Evolutionary conservation across 2,329 filamentous ascomycete species (phyloP), one percentile per base, ranked within the genome.

Genomic region (Aspergillus oerlinghausenensis): DNA sequence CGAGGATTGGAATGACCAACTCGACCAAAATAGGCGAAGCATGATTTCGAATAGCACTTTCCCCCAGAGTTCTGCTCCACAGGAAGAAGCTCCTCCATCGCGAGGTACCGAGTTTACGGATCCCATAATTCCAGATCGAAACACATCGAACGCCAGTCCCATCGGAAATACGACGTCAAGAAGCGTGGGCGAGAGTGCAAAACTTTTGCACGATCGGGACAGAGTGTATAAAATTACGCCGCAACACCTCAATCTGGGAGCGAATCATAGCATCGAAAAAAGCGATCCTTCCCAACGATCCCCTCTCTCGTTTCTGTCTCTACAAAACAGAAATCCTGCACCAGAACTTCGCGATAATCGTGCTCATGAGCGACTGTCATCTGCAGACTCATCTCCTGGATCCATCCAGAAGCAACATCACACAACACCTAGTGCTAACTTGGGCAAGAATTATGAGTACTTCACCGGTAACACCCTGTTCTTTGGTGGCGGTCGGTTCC

Each of bases 401-500:
- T 79, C 89, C 51, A 74, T 79, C 43, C 77, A 79, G n/a, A 80
- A 84, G 66, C 66, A 69, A 55, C 56, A 63, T 54, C 52, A 67
- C 26, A 55, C 68, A 19, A 60, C 66, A 19, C 60, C 53, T 4
- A 76, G 76, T 49, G 63, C 72, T 25, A 74, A 79, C 38, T 69
- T 83, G 55, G 86, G 89, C 52, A 87, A 83, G 63, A 96, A 97
- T 66, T 89, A 93, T 74, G 85, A 97, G 71, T 96, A 96, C 72
- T 97, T 97, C 67, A 84, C 90, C 48, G 94, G 94, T 49, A 99
- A 97, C 69, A 96, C 91, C 0, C 80, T 92, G 25, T 99, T 99
- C 70, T 96, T 87, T 72, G 81, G 90, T 57, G 88, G 90, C 35
- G 94, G 94, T 7, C 84, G 94, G 57, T 80, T 94, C 58, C 90